A percentile compares a stretch with the other conserved stretches of the same genome.
Conservation (phyloP, 2,329 filamentous ascomycete genomes). For the Grosmannia huntii region DNA sequence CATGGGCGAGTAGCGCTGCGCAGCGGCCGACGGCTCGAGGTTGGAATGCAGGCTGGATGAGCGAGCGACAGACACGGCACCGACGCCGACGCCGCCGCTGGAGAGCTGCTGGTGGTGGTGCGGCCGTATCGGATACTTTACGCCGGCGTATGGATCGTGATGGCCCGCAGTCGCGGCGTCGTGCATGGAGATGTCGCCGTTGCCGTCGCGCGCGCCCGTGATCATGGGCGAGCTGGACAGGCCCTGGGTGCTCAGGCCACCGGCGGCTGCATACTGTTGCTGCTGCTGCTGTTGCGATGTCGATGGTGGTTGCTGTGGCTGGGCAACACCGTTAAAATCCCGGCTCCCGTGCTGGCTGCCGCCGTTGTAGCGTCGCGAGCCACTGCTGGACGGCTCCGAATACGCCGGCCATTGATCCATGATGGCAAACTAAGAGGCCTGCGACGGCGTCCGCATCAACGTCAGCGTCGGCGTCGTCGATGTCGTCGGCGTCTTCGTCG, state of each 20-base stretch:
- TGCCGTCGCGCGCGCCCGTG: conserved; percentile 45
- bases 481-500: background rate
- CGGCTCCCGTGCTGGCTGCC: conserved; percentile 20
- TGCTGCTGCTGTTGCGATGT: conserved; percentile 15
- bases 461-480: background rate
- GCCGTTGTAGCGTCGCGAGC: conserved; percentile 50
- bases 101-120: conserved; percentile 63
- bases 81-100: conserved; percentile 19
- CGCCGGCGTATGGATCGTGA: conserved; percentile 67
- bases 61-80: conserved; percentile 9
- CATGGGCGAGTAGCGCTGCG: conserved; percentile 94
- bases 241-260: conserved; percentile 17
- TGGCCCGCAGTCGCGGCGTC: conserved; percentile 36
- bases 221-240: conserved; percentile 44
- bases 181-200: conserved; percentile 74
- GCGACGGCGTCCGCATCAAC: background rate
- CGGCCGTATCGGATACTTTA: conserved; percentile 74
- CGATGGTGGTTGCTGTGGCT: conserved; percentile 14
- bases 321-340: conserved; percentile 12
- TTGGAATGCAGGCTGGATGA: conserved; percentile 52
- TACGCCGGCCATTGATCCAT: conserved; percentile 58
- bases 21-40: conserved; percentile 67
- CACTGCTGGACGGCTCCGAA: conserved; percentile 47
- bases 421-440: conserved; percentile 8
- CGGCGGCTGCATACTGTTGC: conserved; percentile 8